Base-by-base conservation (phyloP, 179 eudicot species). In the Patellifolia procumbens region DNA sequence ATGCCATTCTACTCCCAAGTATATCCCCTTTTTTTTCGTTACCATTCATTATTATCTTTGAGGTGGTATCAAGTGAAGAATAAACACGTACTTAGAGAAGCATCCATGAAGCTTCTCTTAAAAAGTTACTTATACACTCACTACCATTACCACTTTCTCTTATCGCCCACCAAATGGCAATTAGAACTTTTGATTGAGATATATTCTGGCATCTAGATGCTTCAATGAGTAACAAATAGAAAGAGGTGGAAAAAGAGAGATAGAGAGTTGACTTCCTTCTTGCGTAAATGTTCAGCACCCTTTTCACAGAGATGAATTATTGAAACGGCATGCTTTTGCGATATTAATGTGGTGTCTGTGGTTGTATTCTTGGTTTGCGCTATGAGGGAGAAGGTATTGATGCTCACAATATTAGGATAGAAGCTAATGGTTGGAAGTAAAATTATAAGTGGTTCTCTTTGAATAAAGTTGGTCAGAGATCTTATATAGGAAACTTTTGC, bases 271-370 rank as follows among this genome's bases (percentile, higher is more conserved):
- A 49, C n/a, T 0, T 49, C 53, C 16, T 1, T 39, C 48, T 65
- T 35, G 29, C 20, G 13, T 22, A 12, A 67, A 22, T 67, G 20
- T 43, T 19, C 8, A 11, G 16, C 28, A 39, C 31, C 9, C 32
- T n/a, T 31, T 0, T 15, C 9, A 42, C 42, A 66, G 31, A n/a
- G 19, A 39, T 42, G 31, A 4, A 66, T n/a, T 62, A 31, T 37
- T 29, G 39, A 13, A 4, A 9, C 17, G 65, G 16, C 39, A 61
- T 29, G 65, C 65, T n/a, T 9, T 64, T 64, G 48, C 15, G 11
- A 37, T 28, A 37, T 35, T 64, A n/a, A 35, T 64, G 69, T 64
- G 46, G n/a, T n/a, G n/a, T n/a, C n/a, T n/a, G n/a, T n/a, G 35
- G 28, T 35, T 20, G 43, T 64, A 34, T 32, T 16, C 28, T 35